These are phyloP conservation scores for Monosporozyma solicola DNA, from an alignment of 805 yeast genomes.

Conservation along the genomic window DNA sequence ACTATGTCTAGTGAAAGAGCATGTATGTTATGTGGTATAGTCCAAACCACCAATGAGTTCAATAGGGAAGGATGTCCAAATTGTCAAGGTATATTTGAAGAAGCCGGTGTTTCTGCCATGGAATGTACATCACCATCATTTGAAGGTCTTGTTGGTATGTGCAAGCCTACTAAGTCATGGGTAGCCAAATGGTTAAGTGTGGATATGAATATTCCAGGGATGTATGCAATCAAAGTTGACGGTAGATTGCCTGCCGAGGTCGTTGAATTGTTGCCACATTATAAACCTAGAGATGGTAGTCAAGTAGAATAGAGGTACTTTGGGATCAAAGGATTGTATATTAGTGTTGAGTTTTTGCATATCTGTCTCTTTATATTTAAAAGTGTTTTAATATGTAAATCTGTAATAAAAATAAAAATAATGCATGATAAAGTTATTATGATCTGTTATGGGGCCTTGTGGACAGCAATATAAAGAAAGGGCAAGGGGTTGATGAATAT, in stretches of 20 bases:
- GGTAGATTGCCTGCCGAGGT: constrained; percentile 89
- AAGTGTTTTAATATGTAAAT: background rate
- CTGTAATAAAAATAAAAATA: background rate
- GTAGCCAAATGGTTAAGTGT: constrained; percentile 93
- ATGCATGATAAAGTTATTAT: background rate
- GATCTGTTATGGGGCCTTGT: background rate
- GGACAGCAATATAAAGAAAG: background rate
- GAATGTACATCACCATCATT: constrained; percentile 95
- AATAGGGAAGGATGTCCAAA: constrained; percentile 89
- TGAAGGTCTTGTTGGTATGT: constrained; percentile 88
- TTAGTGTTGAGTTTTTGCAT: background rate
- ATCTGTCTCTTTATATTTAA: background rate
- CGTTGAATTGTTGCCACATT: constrained; percentile 61
- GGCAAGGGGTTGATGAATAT: background rate
- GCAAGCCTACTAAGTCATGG: constrained; percentile 83
- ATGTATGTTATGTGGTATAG: constrained; percentile 93
- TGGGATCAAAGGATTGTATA: background rate
- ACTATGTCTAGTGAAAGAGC: constrained; percentile 61
- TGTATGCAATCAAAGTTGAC: constrained; percentile 87
- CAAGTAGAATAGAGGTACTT: constrained; percentile 42
- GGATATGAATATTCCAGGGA: constrained; percentile 78
- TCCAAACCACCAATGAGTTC: constrained; percentile 72
- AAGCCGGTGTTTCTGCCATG: constrained; percentile 73
- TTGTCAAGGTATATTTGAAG: constrained; percentile 82
- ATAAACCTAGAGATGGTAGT: constrained; percentile 93